Evolutionary conservation across 73 alveolate genomes (phyloP).

Genomic region (Urostyla sp.): DNA sequence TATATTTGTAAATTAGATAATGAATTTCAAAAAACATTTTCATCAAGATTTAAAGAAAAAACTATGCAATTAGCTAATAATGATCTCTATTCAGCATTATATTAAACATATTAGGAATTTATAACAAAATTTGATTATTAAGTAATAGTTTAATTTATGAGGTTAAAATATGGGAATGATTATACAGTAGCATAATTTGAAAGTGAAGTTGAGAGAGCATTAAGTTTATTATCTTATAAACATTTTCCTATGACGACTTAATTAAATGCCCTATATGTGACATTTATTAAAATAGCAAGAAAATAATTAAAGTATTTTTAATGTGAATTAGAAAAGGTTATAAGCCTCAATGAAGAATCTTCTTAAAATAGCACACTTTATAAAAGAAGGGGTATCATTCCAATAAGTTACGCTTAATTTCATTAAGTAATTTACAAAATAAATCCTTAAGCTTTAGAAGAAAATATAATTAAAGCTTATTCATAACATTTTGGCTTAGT

Average conservation of each 20-base stretch:
- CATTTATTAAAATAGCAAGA: not conserved
- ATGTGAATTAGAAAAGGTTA: too few species aligned
- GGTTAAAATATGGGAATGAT: constrained; percentile 28
- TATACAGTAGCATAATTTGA: constrained; percentile 17
- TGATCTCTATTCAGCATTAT: not conserved
- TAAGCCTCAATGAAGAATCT: too few species aligned
- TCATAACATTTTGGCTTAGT: too few species aligned
- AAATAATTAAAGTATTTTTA: not conserved
- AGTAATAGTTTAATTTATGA: not conserved
- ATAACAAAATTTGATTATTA: constrained; percentile 6
- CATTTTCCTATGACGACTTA: not conserved
- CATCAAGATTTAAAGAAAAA: constrained; percentile 25
- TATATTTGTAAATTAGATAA: constrained; percentile 22
- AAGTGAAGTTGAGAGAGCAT: constrained; percentile 21
- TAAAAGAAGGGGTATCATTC: too few species aligned
- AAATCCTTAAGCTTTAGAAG: too few species aligned
- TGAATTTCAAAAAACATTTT: not conserved
- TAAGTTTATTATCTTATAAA: constrained; percentile 16
- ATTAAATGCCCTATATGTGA: constrained; percentile 22
- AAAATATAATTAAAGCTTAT: too few species aligned
- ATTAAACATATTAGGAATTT: not conserved
- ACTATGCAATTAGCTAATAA: constrained; percentile 3
- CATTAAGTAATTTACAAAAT: too few species aligned
- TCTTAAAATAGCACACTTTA: too few species aligned
- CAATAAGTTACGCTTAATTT: too few species aligned